Evolutionary conservation across 179 eudicot genomes (phyloP), one percentile per base, ranked within the genome.

Genomic region (Actinidia polygama): DNA sequence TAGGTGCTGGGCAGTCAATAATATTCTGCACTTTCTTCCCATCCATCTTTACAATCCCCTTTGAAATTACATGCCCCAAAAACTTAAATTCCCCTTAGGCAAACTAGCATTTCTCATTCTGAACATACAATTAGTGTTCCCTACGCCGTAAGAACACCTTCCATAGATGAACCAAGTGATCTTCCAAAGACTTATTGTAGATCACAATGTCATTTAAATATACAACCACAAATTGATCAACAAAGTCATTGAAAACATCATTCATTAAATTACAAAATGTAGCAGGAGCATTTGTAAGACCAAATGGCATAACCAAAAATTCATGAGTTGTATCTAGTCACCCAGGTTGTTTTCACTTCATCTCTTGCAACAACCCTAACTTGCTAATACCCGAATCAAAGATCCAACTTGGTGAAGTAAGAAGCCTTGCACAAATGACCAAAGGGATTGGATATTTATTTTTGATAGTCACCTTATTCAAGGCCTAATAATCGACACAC

Each of bases 41-140:
- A 23, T 64, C 76, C 78, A 83, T 83, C 0, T 49, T 50, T 18
- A 83, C 57, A 55, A 8, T 24, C 10, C 70, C 55, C 0, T 73
- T 24, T 14, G 30, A n/a, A 9, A 80, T 54, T 12, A 11, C 0
- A 54, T 83, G 79, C 21, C 79, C 79, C 6, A 82, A 24, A 26
- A 82, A 76, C 47, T 7, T 63, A 2, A 63, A 49, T 14, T 78
- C 24, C 6, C 4, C 0, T 44, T 47, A 24, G 44, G 72, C 62
- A 82, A 82, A 82, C 4, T 54, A 19, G 55, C 79, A 82, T 19
- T 73, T 82, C 50, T 74, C 79, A 53, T 19, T 82, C 59, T 82
- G 74, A 4, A 75, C 62, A 73, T n/a, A 75, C 1, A 82, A 10
- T 14, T 26, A 21, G 24, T 23, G 36, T 54, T 5, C 50, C 10